Evolutionary conservation across 306 rosid species (phyloP).

Genomic region (Cicer chorassanicum): DNA sequence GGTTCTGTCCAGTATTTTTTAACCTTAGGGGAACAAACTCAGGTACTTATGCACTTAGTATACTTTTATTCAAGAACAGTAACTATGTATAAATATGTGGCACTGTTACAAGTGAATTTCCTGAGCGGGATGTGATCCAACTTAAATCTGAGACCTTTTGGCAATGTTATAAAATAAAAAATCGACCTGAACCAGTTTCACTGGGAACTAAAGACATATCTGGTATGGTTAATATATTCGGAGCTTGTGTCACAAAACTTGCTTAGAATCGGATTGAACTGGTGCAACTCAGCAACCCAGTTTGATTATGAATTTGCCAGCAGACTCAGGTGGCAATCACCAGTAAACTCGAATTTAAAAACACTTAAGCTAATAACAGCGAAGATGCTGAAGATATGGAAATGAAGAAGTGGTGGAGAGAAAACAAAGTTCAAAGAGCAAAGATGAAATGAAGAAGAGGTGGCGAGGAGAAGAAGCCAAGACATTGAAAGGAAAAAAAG

Average conservation of each 20-base stretch:
- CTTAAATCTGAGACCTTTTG: conserved; percentile 20
- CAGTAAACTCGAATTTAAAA: too few relatives aligned
- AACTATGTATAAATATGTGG: conserved; percentile 1
- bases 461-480: too few relatives aligned
- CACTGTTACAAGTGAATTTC: conserved; percentile 31
- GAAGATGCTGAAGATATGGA: too few relatives aligned
- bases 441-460: too few relatives aligned
- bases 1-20: conserved; percentile 76
- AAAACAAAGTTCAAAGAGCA: too few relatives aligned
- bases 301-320: too few relatives aligned
- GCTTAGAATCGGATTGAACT: not conserved
- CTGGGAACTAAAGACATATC: not conserved
- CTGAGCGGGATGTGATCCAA: conserved; percentile 11
- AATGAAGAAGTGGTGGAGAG: too few relatives aligned
- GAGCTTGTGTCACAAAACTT: not conserved
- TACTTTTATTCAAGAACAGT: conserved; percentile 17
- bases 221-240: not conserved
- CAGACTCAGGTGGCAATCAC: too few relatives aligned
- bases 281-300: too few relatives aligned
- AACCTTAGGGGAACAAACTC: conserved; percentile 67
- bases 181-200: not conserved
- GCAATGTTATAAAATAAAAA: not conserved
- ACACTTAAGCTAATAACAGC: too few relatives aligned
- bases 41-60: conserved; percentile 52
- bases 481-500: too few relatives aligned